phyloP scores from a whole-genome alignment of 1,284 basidiomycete species.

The Inonotus hispidus region DNA sequence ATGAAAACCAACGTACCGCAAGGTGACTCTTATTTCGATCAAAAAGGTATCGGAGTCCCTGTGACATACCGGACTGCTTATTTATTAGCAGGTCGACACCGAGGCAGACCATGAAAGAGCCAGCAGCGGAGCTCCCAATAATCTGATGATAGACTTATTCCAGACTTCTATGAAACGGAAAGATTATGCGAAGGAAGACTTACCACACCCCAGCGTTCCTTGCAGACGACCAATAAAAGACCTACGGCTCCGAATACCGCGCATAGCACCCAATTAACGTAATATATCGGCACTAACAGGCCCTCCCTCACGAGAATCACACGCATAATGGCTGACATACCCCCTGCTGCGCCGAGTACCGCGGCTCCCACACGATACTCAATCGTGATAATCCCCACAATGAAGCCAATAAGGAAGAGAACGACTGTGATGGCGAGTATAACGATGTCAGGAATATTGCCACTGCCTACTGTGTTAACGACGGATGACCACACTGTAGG shows the following conservation, averaged over 20 bases:
- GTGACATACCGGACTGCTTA: conserved; percentile 55
- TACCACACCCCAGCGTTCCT: conserved; percentile 49
- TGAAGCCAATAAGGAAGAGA: conserved; percentile 46
- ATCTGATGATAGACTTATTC: conserved; percentile 29
- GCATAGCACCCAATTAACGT: conserved; percentile 50
- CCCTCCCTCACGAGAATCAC: conserved; percentile 43
- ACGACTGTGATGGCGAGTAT: conserved; percentile 44
- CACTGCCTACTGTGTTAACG: conserved; percentile 45
- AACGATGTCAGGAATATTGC: conserved; percentile 45
- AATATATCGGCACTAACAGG: conserved; percentile 42
- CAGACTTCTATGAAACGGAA: conserved; percentile 5
- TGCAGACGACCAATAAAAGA: conserved; percentile 37
- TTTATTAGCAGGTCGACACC: conserved; percentile 52
- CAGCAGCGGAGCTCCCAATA: conserved; percentile 47
- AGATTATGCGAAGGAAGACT: conserved; percentile 24
- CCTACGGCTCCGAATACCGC: conserved; percentile 37
- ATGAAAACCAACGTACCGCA: conserved; percentile 35
- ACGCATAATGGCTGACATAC: conserved; percentile 52
- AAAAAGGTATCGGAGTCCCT: conserved; percentile 55
- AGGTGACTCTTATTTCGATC: conserved; percentile 55
- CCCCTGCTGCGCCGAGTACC: conserved; percentile 43
- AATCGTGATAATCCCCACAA: conserved; percentile 46
- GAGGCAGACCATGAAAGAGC: conserved; percentile 52
- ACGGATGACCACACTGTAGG: conserved; percentile 53
- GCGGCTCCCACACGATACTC: conserved; percentile 42